phyloP scores from a whole-genome alignment of 2,329 filamentous ascomycete genomes.

The Xylaria sp. region DNA sequence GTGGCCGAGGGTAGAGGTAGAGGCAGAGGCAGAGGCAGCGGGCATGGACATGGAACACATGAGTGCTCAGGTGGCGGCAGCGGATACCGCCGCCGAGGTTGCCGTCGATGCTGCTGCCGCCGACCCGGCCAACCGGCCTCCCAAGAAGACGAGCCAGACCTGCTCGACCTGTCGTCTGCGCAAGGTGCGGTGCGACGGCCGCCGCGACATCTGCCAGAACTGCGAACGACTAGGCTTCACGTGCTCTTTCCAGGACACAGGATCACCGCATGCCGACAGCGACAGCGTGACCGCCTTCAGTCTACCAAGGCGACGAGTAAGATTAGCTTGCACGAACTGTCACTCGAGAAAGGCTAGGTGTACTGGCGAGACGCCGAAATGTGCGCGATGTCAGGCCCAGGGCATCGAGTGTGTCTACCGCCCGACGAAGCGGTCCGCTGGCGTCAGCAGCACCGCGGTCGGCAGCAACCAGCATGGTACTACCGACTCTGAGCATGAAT shows the following conservation, averaged over 20 bases:
- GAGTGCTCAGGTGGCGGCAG: constrained; percentile 51
- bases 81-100: constrained; percentile 51
- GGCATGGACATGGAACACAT: constrained; percentile 53
- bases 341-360: constrained; percentile 69
- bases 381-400: constrained; percentile 63
- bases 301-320: constrained; percentile 65
- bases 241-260: constrained; percentile 66
- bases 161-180: constrained; percentile 66
- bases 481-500: constrained; percentile 51
- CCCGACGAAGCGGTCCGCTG: constrained; percentile 49
- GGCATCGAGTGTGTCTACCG: constrained; percentile 68
- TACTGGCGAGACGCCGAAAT: constrained; percentile 67
- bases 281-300: constrained; percentile 55
- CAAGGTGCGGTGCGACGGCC: constrained; percentile 69
- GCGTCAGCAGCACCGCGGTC: constrained; percentile 41
- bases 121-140: constrained; percentile 49
- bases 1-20: too few relatives aligned
- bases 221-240: constrained; percentile 68
- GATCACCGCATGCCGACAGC: constrained; percentile 49
- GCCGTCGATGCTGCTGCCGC: constrained; percentile 50
- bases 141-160: constrained; percentile 55
- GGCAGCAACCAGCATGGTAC: constrained; percentile 42
- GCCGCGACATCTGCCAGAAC: constrained; percentile 65
- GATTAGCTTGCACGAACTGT: constrained; percentile 67
- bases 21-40: not conserved